Percentiles rank a stretch among this genome's conserved stretches.
Evolutionary conservation across 495 filamentous ascomycete species (phyloP).

Genomic region (Trichocladium antarcticum): DNA sequence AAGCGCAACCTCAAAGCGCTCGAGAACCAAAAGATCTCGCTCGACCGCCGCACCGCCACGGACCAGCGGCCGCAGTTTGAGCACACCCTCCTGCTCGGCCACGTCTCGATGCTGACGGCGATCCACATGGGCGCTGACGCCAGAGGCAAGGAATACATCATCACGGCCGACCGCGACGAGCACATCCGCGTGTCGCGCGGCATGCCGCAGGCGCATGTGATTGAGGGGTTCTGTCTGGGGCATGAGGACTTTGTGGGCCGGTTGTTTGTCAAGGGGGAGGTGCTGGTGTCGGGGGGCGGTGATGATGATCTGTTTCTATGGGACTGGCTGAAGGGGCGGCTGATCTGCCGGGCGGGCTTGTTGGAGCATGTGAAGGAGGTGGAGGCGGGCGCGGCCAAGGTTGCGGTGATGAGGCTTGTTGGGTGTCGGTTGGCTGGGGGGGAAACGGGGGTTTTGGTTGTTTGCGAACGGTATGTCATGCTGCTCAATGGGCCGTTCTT

Average conservation of each 20-base stretch:
- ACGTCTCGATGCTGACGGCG: constrained; percentile 87
- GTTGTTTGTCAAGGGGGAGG: constrained; percentile 48
- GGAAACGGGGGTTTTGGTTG: constrained; percentile 41
- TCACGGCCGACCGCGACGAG: constrained; percentile 91
- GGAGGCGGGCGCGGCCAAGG: constrained; percentile 25
- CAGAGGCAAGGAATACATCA: constrained; percentile 48
- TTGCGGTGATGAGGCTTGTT: constrained; percentile 43
- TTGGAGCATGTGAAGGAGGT: constrained; percentile 29
- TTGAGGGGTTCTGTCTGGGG: constrained; percentile 79
- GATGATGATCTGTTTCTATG: constrained; percentile 68
- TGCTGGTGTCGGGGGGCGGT: constrained; percentile 78
- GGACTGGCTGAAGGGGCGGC: constrained; percentile 56
- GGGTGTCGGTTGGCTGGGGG: constrained; percentile 10
- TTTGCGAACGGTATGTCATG: constrained; percentile 53
- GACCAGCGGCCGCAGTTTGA: constrained; percentile 43
- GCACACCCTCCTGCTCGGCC: constrained; percentile 68
- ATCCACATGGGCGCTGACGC: constrained; percentile 38
- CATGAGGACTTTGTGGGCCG: constrained; percentile 72
- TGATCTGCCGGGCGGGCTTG: constrained; percentile 46
- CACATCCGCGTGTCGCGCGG: constrained; percentile 88
- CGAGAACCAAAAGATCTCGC: constrained; percentile 53
- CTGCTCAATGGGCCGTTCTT: too few relatives aligned
- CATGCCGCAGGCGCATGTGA: constrained; percentile 71
- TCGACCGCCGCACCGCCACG: constrained; percentile 24
- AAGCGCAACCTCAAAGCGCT: constrained; percentile 63